Conservation (phyloP, 768 basidiomycete species). For the Hygrophorus pudorinus region DNA sequence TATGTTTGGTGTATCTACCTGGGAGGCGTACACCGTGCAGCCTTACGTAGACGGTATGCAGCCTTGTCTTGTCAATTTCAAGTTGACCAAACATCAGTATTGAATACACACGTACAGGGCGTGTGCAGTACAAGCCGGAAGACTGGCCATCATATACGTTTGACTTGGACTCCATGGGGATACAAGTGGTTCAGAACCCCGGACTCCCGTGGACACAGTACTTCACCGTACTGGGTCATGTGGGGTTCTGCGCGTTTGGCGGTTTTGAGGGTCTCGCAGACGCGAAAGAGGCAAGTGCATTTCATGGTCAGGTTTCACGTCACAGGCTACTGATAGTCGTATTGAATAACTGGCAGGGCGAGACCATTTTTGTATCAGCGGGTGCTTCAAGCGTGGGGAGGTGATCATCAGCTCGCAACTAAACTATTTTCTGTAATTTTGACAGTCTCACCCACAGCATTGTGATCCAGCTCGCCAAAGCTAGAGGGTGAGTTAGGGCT, state of each 20-base stretch:
- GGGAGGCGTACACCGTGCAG: slow-evolving; percentile 3
- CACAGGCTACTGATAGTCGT: neutral
- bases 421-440: no score
- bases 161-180: slow-evolving; percentile 28
- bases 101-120: slow-evolving; percentile 29
- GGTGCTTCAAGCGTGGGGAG: slow-evolving; percentile 47
- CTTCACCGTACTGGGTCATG: no score
- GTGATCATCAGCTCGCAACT: slow-evolving; percentile 17
- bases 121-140: slow-evolving; percentile 7
- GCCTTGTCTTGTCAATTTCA: neutral
- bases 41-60: neutral
- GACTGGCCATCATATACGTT: neutral
- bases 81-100: slow-evolving; percentile 29
- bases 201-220: slow-evolving; percentile 24
- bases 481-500: no score
- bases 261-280: slow-evolving; percentile 36
- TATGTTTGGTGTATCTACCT: slow-evolving; percentile 25
- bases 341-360: slow-evolving; percentile 18
- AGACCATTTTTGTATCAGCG: slow-evolving; percentile 30
- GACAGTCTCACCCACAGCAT: no score
- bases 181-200: slow-evolving; percentile 28
- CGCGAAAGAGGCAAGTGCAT: neutral
- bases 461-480: no score
- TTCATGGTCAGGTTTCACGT: no score
- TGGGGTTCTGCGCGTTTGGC: slow-evolving; percentile 10